Percentiles rank a stretch among this genome's conserved stretches.
These are phyloP conservation scores for Cryptococcus depauperatus DNA, from an alignment of 1,284 basidiomycete species.

Conservation along the genomic window DNA sequence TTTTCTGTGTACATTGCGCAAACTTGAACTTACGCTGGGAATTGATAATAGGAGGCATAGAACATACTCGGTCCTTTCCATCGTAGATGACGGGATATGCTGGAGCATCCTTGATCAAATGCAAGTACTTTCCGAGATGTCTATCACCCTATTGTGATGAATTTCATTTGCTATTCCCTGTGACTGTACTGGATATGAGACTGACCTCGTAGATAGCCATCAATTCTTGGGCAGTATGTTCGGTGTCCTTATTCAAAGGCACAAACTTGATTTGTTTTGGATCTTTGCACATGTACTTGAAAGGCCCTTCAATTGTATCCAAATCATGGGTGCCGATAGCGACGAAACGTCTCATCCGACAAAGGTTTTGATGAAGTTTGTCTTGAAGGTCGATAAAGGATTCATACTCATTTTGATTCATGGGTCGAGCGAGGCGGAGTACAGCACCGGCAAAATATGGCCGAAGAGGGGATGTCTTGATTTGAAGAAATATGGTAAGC, in stretches of 20 bases:
- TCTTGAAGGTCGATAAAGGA: constrained; percentile 99
- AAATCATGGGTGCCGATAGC: constrained; percentile 97
- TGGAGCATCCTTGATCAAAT: constrained; percentile 87
- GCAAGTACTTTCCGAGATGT: constrained; percentile 80
- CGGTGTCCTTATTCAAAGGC: constrained; percentile 68
- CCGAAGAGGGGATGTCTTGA: constrained; percentile 68
- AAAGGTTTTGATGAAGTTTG: constrained; percentile 95
- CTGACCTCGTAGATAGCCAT: constrained; percentile 84
- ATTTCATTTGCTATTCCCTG: constrained; percentile 4
- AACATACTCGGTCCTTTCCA: constrained; percentile 72
- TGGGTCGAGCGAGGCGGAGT: constrained; percentile 72
- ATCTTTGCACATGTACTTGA: constrained; percentile 78
- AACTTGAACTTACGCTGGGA: constrained; percentile 55
- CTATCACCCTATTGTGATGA: constrained; percentile 71
- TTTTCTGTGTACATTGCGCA: constrained; percentile 7
- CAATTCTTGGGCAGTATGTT: constrained; percentile 70
- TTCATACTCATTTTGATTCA: constrained; percentile 82
- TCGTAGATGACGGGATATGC: constrained; percentile 99
- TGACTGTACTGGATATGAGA: neutral
- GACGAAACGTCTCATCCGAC: constrained; percentile 80
- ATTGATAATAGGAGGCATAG: constrained; percentile 98
- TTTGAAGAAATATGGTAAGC: neutral
- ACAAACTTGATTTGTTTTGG: constrained; percentile 86
- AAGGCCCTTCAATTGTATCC: constrained; percentile 77
- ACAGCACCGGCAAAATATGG: constrained; percentile 88